These are phyloP conservation scores for Tolypocladium endophyticum DNA, from an alignment of 2,329 filamentous ascomycete genomes.

Conservation along the genomic window DNA sequence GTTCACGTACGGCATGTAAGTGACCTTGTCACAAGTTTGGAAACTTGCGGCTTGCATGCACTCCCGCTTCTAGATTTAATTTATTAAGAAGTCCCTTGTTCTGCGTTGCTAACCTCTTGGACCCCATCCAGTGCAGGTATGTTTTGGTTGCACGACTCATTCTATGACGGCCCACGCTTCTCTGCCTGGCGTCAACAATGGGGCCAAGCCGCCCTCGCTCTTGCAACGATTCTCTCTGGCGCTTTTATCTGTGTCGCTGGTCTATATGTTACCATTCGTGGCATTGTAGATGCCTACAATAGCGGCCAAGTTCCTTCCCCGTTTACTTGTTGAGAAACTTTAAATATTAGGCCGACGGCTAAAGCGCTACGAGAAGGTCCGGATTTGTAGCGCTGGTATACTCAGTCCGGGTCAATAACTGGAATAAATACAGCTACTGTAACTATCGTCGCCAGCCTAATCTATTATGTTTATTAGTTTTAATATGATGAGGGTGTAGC, in stretches of 20 bases:
- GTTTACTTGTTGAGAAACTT: conserved; percentile 4
- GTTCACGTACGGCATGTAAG: conserved; percentile 39
- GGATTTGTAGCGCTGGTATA: too few species aligned
- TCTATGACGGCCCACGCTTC: conserved; percentile 28
- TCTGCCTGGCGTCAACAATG: conserved; percentile 25
- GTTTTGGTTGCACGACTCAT: conserved; percentile 40
- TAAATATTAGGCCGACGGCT: too few species aligned
- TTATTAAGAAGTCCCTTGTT: neutral
- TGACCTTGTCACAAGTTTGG: neutral
- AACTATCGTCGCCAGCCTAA: too few species aligned
- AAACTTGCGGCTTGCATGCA: neutral
- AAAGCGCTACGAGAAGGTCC: too few species aligned
- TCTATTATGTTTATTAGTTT: too few species aligned
- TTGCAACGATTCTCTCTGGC: conserved; percentile 31
- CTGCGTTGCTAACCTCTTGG: neutral
- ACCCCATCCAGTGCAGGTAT: conserved; percentile 24
- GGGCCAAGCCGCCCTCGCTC: conserved; percentile 25
- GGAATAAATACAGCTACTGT: too few species aligned
- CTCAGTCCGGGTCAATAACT: too few species aligned
- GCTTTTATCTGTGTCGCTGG: conserved; percentile 38
- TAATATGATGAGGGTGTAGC: too few species aligned
- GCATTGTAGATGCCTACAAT: conserved; percentile 11
- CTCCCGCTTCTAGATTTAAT: neutral
- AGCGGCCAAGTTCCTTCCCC: conserved; percentile 4
- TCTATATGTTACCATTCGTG: conserved; percentile 35